Conservation (phyloP, 495 filamentous ascomycete genomes). For the Tuber melanosporum region DNA sequence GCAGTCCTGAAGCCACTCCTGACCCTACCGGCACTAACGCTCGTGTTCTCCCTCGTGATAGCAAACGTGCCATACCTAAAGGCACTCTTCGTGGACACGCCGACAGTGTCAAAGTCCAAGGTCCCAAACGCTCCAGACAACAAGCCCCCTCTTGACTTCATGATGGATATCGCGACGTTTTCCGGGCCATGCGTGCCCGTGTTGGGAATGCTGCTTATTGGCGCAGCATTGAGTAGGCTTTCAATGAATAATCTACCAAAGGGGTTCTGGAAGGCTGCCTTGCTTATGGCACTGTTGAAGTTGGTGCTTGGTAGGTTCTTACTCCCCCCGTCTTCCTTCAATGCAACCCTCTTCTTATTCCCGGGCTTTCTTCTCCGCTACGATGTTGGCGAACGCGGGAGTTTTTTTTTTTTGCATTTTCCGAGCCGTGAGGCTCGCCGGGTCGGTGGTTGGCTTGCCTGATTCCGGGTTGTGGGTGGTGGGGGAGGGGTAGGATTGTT, state of each 20-base stretch:
- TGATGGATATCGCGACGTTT: constrained; percentile 37
- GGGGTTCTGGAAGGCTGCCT: constrained; percentile 39
- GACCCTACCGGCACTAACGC: constrained; percentile 28
- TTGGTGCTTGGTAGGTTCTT: constrained; percentile 32
- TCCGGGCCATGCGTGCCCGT: constrained; percentile 31
- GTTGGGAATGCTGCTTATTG: constrained; percentile 33
- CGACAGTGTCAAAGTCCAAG: constrained; percentile 3
- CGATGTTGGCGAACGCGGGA: background rate
- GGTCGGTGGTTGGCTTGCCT: background rate
- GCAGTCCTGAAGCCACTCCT: constrained; percentile 26
- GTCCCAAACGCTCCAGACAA: constrained; percentile 35
- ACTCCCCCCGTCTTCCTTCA: background rate
- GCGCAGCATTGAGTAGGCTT: constrained; percentile 33
- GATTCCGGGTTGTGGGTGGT: background rate
- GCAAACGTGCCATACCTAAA: constrained; percentile 36
- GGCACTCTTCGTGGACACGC: constrained; percentile 27
- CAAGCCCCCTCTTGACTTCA: constrained; percentile 36
- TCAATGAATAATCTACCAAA: constrained; percentile 31
- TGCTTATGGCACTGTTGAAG: constrained; percentile 38
- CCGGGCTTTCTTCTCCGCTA: background rate
- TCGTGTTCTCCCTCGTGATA: constrained; percentile 32
- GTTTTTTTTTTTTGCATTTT: background rate
- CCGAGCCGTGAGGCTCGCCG: background rate
- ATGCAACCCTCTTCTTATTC: background rate
- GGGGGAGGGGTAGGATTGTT: background rate